A percentile compares a stretch with the other conserved stretches of the same genome.
phyloP scores from a whole-genome alignment of 345 rosid species.

The Eucalyptus erythrocorys region DNA sequence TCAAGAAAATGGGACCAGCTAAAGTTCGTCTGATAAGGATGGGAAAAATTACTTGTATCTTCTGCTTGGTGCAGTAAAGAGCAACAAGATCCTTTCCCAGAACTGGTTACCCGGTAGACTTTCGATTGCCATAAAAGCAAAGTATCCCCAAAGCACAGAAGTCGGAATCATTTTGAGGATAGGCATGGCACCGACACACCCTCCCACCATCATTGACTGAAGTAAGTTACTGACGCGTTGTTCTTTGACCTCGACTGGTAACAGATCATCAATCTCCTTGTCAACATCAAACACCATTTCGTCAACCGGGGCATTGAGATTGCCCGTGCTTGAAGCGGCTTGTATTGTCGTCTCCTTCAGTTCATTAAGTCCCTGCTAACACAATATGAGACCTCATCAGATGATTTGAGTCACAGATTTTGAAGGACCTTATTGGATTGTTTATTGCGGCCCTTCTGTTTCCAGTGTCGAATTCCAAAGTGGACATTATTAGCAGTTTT shows the following conservation, averaged over 20 bases:
- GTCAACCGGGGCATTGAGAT: conserved; percentile 57
- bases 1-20: not conserved
- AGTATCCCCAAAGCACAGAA: conserved; percentile 82
- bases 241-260: conserved; percentile 80
- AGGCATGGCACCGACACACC: conserved; percentile 83
- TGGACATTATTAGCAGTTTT: not conserved
- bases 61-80: conserved; percentile 71
- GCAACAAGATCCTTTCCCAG: conserved; percentile 73
- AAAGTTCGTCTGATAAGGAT: not conserved
- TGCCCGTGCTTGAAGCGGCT: conserved; percentile 49
- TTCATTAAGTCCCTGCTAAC: conserved; percentile 47
- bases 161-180: conserved; percentile 71
- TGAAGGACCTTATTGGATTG: not conserved
- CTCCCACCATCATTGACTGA: conserved; percentile 68
- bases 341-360: conserved; percentile 71
- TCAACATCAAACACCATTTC: conserved; percentile 61
- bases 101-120: conserved; percentile 81
- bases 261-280: conserved; percentile 72
- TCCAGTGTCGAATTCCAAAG: not conserved
- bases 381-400: not conserved
- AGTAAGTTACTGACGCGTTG: conserved; percentile 73
- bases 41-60: conserved; percentile 43
- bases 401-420: not conserved
- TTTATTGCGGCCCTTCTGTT: not conserved
- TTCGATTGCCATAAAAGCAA: conserved; percentile 86